Base-by-base conservation (phyloP, 2,329 filamentous ascomycete genomes). In the Neonectria neomacrospora region DNA sequence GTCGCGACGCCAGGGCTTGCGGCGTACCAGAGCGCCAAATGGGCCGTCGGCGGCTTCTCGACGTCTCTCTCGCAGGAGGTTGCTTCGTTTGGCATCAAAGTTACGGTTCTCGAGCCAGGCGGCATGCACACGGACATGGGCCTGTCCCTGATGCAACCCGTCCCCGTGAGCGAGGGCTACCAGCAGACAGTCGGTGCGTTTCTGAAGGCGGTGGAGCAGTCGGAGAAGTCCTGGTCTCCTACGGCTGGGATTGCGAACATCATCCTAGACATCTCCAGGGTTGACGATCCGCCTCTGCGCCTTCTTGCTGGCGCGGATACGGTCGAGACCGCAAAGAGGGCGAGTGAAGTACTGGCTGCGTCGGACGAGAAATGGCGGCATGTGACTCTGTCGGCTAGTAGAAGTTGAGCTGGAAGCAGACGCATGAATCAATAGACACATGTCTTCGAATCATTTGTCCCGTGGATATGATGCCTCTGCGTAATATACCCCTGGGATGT, bases 101-200 rank as follows among this genome's bases (percentile, higher is more conserved):
- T 80, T 2, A 79, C 78, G 14, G 72, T 78, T 4, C 60, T 80
- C 2, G 78, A 80, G 59, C 79, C 79, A 2, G 79, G 78, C 10
- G 78, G 75, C 34, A 79, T 81, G 44, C 74, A 74, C 53, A 81
- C 79, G 0, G 77, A 80, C 56, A 80, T 76, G 78, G 74, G 77
- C 14, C 74, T 71, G 3, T 70, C 71, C 14, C 75, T 73, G 5
- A 78, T 77, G 77, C 39, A 56, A 8, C 56, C 67, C 0, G 61
- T 57, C 0, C 56, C 66, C 4, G 63, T 78, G 18, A 76, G 72
- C 58, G 75, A 78, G 62, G 74, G 74, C 1, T 80, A 80, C 41
- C 26, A 52, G 18, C 41, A 73, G 55, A 57, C 66, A 41, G 77
- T 73, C 0, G 72, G 83, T 73, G 75, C 80, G 10, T 65, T 54